phyloP scores from a whole-genome alignment of 306 rosid genomes.

The Cicer arietinum region DNA sequence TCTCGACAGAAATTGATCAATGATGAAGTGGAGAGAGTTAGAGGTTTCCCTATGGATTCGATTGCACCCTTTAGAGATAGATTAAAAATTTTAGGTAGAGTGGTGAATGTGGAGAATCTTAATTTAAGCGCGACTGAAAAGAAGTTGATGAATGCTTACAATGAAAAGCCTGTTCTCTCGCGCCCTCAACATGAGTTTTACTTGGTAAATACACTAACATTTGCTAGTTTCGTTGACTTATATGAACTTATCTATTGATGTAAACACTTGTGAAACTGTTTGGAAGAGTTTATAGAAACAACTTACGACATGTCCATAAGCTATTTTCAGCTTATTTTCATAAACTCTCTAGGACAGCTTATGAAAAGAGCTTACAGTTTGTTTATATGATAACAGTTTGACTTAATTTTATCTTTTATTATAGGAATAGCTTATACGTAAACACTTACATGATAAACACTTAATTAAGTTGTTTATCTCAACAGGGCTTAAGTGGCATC shows the following conservation, averaged over 20 bases:
- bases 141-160: constrained; percentile 91
- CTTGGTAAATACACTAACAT: constrained; percentile 58
- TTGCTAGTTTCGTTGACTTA: not conserved
- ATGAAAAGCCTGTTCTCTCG: constrained; percentile 95
- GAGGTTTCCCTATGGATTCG: constrained; percentile 86
- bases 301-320: too few species aligned
- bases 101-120: constrained; percentile 84
- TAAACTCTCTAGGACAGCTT: too few species aligned
- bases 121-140: constrained; percentile 75
- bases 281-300: too few species aligned
- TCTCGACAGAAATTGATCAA: constrained; percentile 77
- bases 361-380: too few species aligned
- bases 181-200: constrained; percentile 97
- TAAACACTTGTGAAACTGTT: too few species aligned
- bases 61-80: constrained; percentile 92
- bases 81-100: constrained; percentile 84
- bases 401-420: too few species aligned
- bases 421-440: too few species aligned
- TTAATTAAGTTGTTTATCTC: too few species aligned
- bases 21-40: constrained; percentile 96
- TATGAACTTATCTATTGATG: too few species aligned
- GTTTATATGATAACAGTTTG: too few species aligned
- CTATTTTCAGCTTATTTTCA: too few species aligned
- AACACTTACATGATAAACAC: too few species aligned
- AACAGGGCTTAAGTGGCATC: not conserved